phyloP scores from a whole-genome alignment of 805 yeast genomes.

The Clavispora asparagi region DNA sequence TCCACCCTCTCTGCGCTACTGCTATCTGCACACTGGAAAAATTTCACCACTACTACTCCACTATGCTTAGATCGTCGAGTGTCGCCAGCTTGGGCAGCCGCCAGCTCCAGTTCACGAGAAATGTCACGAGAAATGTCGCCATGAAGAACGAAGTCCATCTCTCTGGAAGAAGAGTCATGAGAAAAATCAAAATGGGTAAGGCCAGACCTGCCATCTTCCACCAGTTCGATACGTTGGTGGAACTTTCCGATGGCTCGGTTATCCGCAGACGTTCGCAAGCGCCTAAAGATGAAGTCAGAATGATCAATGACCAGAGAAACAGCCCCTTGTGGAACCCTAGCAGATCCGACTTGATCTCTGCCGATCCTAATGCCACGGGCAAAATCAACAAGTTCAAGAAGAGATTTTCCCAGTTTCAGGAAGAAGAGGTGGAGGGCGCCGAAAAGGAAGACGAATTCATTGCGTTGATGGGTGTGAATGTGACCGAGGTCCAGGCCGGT shows the following conservation, averaged over 20 bases:
- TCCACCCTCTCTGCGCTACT: neutral
- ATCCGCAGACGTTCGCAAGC: constrained; percentile 75
- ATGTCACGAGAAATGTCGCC: constrained; percentile 15
- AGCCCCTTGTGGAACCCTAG: constrained; percentile 85
- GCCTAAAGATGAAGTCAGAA: constrained; percentile 80
- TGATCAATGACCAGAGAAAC: constrained; percentile 86
- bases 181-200: constrained; percentile 69
- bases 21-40: constrained; percentile 1
- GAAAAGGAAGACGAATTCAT: constrained; percentile 38
- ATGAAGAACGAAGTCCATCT: constrained; percentile 37
- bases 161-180: constrained; percentile 54
- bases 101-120: constrained; percentile 8
- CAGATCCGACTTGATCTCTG: constrained; percentile 66
- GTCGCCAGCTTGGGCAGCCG: constrained; percentile 1
- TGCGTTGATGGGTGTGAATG: constrained; percentile 56
- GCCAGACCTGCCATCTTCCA: constrained; percentile 92
- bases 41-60: constrained; percentile 2
- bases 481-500: constrained; percentile 50
- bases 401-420: constrained; percentile 47
- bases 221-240: constrained; percentile 85
- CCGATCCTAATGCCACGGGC: constrained; percentile 82
- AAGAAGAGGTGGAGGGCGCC: constrained; percentile 18
- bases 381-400: constrained; percentile 70
- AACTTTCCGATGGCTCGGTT: constrained; percentile 92
- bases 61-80: constrained; percentile 1